Conservation (phyloP, 2,329 filamentous ascomycete species). For the Paraconiothyrium sp. region DNA sequence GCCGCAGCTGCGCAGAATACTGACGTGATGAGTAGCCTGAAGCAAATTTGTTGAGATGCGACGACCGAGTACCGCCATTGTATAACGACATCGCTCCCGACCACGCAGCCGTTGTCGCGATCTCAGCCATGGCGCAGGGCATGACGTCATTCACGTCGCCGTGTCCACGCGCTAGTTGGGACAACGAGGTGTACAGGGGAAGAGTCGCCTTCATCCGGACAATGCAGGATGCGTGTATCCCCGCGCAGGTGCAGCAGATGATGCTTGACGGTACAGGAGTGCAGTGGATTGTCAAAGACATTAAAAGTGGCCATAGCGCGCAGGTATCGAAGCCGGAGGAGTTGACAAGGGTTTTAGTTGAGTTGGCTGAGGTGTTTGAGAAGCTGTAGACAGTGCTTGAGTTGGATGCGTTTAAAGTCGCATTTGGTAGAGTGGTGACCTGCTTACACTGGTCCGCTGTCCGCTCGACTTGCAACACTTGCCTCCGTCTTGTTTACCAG, state of each 20-base stretch:
- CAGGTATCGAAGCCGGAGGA: constrained; percentile 48
- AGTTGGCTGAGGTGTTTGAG: constrained; percentile 20
- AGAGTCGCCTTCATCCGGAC: constrained; percentile 22
- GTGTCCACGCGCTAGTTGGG: constrained; percentile 20
- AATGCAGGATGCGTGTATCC: constrained; percentile 35
- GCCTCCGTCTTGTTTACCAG: neutral
- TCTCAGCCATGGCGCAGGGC: constrained; percentile 24
- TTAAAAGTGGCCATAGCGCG: constrained; percentile 45
- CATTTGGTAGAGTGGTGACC: too few relatives aligned
- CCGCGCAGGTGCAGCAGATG: constrained; percentile 32
- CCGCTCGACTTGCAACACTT: neutral
- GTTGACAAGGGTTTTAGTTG: constrained; percentile 29
- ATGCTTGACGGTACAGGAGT: constrained; percentile 27
- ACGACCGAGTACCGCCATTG: constrained; percentile 28
- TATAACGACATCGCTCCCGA: constrained; percentile 24
- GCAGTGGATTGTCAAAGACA: constrained; percentile 35
- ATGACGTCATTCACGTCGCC: constrained; percentile 23
- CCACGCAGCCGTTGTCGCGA: constrained; percentile 19
- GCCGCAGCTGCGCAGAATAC: neutral
- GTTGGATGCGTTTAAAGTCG: too few relatives aligned
- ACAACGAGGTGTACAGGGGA: constrained; percentile 20
- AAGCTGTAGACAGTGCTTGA: neutral
- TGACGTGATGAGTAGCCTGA: constrained; percentile 10
- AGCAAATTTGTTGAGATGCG: constrained; percentile 30
- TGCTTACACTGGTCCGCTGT: neutral